Base-by-base conservation (phyloP, 345 rosid genomes). In the Triadica sebifera region DNA sequence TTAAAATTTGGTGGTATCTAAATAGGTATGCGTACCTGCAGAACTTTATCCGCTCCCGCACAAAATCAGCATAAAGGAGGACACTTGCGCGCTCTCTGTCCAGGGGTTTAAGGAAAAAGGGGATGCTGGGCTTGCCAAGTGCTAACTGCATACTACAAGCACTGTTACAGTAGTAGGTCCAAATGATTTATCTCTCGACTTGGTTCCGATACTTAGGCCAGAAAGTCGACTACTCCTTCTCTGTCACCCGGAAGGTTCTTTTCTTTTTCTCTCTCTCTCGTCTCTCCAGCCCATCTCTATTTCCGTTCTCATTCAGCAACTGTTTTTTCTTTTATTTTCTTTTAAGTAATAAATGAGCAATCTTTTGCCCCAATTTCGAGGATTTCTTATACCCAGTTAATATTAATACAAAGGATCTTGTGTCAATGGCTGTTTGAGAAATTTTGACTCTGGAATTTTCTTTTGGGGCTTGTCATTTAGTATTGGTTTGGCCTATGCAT, bases 101-200 rank as follows among this genome's bases (percentile, higher is more conserved):
- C 4, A 22, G 62, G 73, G 62, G 73, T 56, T 53, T 2, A 29
- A 29, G 34, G 34, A 29, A 29, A 29, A 53, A 37, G 19, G 73
- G 61, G 19, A 53, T 69, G 59, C 47, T 34, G 61, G 17, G 29
- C 45, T 20, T 29, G 65, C 20, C 65, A 12, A 17, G n/a, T n/a
- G n/a, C n/a, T n/a, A n/a, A 60, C 43, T 60, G 19, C 41, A 29
- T 20, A 29, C 68, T n/a, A 20, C 29, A 65, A 13, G 19, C 37
- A 15, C 49, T 25, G 41, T 8, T 25, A 49, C 70, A 11, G 70
- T 29, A 29, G 34, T 29, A 29, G 34, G 34, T 29, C 34, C 34
- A 29, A 78, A 94, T 94, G 98, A 89, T 84, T 80, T 87, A 93
- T 70, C 75, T 85, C 56, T 75, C 92, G 77, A 92, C 96, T 50